phyloP scores from a whole-genome alignment of 2,329 filamentous ascomycete genomes.

The Pyrenochaeta sp. region DNA sequence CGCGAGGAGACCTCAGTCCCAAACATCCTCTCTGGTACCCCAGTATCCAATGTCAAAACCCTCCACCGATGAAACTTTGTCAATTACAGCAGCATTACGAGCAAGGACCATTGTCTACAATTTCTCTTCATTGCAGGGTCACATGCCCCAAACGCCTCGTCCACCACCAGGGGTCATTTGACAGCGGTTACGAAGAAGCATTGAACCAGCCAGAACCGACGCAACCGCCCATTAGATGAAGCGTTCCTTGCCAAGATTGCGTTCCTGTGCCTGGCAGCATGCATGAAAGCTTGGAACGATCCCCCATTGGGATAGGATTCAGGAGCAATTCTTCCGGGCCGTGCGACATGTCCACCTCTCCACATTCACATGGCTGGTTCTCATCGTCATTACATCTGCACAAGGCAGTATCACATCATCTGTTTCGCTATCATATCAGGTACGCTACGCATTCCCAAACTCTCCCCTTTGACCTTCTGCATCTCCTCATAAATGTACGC shows the following conservation, averaged over 20 bases:
- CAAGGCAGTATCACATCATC: conserved; percentile 5
- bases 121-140: not conserved
- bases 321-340: conserved; percentile 17
- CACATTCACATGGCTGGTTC: conserved; percentile 20
- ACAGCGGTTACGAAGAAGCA: conserved; percentile 17
- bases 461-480: not conserved
- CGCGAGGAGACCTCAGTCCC: not conserved
- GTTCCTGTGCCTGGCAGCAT: conserved; percentile 18
- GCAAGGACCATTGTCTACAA: not conserved
- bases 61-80: not conserved
- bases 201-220: conserved; percentile 18
- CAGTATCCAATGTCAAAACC: not conserved
- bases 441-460: not conserved
- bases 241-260: conserved; percentile 18
- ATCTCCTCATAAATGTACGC: no score
- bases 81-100: not conserved
- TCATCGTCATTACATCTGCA: conserved; percentile 18
- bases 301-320: conserved; percentile 14
- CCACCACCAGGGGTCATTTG: conserved; percentile 7
- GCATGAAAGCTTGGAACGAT: conserved; percentile 15
- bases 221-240: conserved; percentile 17
- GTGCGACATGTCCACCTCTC: conserved; percentile 10
- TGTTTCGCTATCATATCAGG: not conserved
- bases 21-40: not conserved
- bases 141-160: not conserved